Evolutionary conservation across 2,329 filamentous ascomycete genomes (phyloP), one percentile per base, ranked within the genome.

Genomic region (Dendrostoma leiphaemia): DNA sequence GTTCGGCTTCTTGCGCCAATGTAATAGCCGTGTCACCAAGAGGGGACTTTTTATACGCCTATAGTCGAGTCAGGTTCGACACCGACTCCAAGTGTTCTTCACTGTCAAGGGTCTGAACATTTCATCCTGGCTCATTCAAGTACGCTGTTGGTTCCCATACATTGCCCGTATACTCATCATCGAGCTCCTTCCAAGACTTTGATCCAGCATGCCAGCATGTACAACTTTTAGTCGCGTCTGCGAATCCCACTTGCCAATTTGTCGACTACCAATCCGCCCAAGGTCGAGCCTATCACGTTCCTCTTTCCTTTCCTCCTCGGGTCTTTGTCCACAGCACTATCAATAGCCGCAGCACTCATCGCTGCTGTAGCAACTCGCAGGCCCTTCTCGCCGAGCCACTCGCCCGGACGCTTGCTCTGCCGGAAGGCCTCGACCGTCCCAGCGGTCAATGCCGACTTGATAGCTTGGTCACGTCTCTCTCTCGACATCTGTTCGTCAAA

Each of bases 301-400:
- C 62, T 53, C 55, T 59, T 64, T 29, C 58, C 58, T 51, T 60
- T 63, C 1, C 47, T 43, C 3, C 54, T 58, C 7, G 38, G 24
- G 6, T 47, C 46, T 4, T 48, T 50, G 6, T 51, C 54, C 6
- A 65, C 47, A 31, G 58, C 49, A 23, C 57, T 52, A 23, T 64
- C 62, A n/a, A 62, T 63, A 5, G 59, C 62, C 15, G 62, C 63
- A 1, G 63, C 63, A 3, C 63, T 62, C 24, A 61, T 49, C 5
- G 63, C 63, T 12, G 63, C 63, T n/a, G 63, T 65, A 1, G 63
- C 63, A 15, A 64, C 58, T 15, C 62, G 53, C 28, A 40, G n/a
- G 1, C 50, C 43, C 40, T 52, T 47, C 35, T 63, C 56, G 12
- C 49, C 49, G 12, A 52, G 3, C 49, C 49, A 52, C 12, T 46